phyloP scores from a whole-genome alignment of 169 alveolate species.

The Plasmodium adleri region DNA sequence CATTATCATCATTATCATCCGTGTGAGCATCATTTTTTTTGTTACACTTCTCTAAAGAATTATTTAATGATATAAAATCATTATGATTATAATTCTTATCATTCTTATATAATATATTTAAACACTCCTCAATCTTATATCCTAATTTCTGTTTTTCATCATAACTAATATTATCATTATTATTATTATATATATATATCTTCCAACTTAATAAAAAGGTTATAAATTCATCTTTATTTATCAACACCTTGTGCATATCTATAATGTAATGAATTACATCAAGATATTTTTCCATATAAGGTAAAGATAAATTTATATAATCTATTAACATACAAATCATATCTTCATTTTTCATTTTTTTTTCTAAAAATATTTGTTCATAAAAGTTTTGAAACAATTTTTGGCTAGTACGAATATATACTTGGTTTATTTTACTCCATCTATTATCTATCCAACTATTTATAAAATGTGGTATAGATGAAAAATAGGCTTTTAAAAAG shows the following conservation, averaged over 20 bases:
- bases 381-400: slow-evolving; percentile 17
- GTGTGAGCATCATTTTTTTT: background rate
- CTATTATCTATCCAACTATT: slow-evolving; percentile 31
- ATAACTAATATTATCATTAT: background rate
- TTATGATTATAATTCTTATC: too few relatives aligned
- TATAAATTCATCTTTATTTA: slow-evolving; percentile 14
- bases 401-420: slow-evolving; percentile 24
- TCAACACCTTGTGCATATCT: slow-evolving; percentile 9
- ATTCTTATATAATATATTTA: background rate
- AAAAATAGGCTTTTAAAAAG: slow-evolving; percentile 40
- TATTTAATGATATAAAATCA: too few relatives aligned
- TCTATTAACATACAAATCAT: slow-evolving; percentile 12
- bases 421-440: slow-evolving; percentile 10
- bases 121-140: background rate
- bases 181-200: background rate
- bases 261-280: slow-evolving; percentile 25
- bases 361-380: slow-evolving; percentile 9
- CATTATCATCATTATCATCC: background rate
- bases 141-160: background rate
- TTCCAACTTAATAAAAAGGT: slow-evolving; percentile 32
- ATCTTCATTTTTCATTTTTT: slow-evolving; percentile 6
- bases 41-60: too few relatives aligned
- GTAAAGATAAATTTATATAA: slow-evolving; percentile 47
- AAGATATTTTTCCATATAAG: slow-evolving; percentile 20
- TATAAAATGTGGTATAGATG: slow-evolving; percentile 43